phyloP scores from a whole-genome alignment of 768 basidiomycete genomes.

The Mycena maculata region DNA sequence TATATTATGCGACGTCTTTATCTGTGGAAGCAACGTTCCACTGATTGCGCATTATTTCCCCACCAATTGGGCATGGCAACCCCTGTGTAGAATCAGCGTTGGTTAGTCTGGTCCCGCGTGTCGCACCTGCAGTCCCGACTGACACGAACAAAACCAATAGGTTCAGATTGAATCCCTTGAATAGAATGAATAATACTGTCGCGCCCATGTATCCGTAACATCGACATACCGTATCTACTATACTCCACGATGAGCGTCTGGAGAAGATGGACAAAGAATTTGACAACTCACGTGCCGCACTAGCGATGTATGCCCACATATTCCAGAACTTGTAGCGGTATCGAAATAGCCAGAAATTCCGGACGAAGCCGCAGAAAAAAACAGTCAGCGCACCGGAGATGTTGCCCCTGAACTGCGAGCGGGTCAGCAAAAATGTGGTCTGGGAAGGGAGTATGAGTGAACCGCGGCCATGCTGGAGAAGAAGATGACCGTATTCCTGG shows the following conservation, averaged over 20 bases:
- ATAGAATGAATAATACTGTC: neutral
- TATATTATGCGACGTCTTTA: too few species aligned
- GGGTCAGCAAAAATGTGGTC: neutral
- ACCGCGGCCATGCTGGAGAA: slow-evolving; percentile 19
- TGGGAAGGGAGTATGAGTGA: neutral
- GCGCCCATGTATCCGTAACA: neutral
- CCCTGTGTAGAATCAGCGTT: neutral
- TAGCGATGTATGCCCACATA: slow-evolving; percentile 16
- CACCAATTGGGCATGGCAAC: slow-evolving; percentile 13
- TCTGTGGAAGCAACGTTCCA: slow-evolving; percentile 19
- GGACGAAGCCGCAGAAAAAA: slow-evolving; percentile 5
- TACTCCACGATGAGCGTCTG: neutral
- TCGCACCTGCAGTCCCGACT: slow-evolving; percentile 6
- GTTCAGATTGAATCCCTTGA: slow-evolving; percentile 9
- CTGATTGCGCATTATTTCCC: slow-evolving; percentile 9
- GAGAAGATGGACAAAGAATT: neutral
- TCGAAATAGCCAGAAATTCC: slow-evolving; percentile 17
- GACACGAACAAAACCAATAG: neutral
- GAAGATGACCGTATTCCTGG: slow-evolving; percentile 15
- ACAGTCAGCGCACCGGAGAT: slow-evolving; percentile 1
- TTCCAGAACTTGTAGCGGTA: slow-evolving; percentile 22
- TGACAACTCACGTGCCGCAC: slow-evolving; percentile 2
- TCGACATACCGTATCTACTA: slow-evolving; percentile 10
- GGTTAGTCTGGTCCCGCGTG: too few species aligned
- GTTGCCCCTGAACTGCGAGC: neutral